Evolutionary conservation across 225 moss, liverwort and hornwort genomes (phyloP), one percentile per base, ranked within the genome.

Genomic region (Climacium dendroides): DNA sequence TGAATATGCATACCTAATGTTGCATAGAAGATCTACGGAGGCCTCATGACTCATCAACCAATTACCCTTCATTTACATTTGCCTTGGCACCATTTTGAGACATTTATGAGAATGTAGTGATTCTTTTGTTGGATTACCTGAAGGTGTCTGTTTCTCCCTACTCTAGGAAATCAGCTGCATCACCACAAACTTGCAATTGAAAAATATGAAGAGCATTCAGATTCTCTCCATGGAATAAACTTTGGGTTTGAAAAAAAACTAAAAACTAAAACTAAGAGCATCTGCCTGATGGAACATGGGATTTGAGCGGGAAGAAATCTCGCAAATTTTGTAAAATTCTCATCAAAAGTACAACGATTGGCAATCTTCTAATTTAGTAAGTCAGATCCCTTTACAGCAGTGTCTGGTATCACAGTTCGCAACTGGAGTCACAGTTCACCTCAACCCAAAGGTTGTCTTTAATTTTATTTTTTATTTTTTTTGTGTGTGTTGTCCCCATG

Each of bases 41-140:
- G 1, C 7, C 34, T 34, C 0, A 0, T 1, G 0, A 22, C 3
- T 52, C 8, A 35, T 4, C 3, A 8, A 52, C 5, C 8, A 0
- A 53, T 53, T 35, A 14, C 1, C 35, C 5, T 22, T 53, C 53
- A 53, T 35, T 23, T 53, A 20, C 9, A 53, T 23, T 53, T 53
- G 23, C 15, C 35, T 53, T 24, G 35, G 8, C 0, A 1, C 14
- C 24, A 76, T 35, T 53, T 50, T 32, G 20, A 20, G 3, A 20
- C 3, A 50, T 5, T 5, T 1, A 8, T 13, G 30, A 75, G 9
- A 35, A 75, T 75, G 13, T 13, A 13, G 8, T 34, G 13, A 52
- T 75, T 34, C 3, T 75, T 48, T 52, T 0, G 0, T 14, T 75
- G 13, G 22, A 3, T 52, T 0, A 34, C 5, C 1, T 0, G 4